Percentiles rank a stretch among this genome's conserved stretches.
These are phyloP conservation scores for Leccinum ponderosum DNA, from an alignment of 1,284 basidiomycete genomes.

Conservation along the genomic window DNA sequence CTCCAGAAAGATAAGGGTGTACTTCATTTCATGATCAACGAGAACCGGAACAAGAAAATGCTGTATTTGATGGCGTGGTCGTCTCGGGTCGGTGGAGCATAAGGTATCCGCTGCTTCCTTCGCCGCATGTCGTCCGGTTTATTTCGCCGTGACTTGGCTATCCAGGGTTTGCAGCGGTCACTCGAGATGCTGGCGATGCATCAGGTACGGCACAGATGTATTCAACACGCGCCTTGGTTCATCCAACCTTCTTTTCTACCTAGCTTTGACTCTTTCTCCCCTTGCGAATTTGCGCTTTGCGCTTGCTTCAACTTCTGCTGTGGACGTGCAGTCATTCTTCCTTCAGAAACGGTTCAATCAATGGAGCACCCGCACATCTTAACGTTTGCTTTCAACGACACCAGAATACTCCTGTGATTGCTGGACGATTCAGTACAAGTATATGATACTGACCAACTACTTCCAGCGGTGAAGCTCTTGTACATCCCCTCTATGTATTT, in stretches of 20 bases:
- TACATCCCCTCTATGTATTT: slow-evolving; percentile 50
- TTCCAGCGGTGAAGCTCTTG: slow-evolving; percentile 40
- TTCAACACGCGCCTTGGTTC: background rate
- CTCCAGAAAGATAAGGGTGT: slow-evolving; percentile 45
- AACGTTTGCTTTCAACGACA: slow-evolving; percentile 56
- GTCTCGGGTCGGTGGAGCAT: background rate
- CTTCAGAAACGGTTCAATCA: slow-evolving; percentile 51
- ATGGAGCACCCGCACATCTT: slow-evolving; percentile 50
- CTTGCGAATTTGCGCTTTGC: slow-evolving; percentile 55
- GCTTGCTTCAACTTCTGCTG: slow-evolving; percentile 41
- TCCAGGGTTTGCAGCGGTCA: slow-evolving; percentile 56
- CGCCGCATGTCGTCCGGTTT: background rate
- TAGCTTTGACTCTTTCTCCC: slow-evolving; percentile 59
- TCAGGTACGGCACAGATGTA: slow-evolving; percentile 35
- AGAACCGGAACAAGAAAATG: slow-evolving; percentile 38
- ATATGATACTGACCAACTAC: slow-evolving; percentile 53
- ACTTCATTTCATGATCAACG: slow-evolving; percentile 49
- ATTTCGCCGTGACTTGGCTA: background rate
- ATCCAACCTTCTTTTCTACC: slow-evolving; percentile 1
- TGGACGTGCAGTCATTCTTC: slow-evolving; percentile 42
- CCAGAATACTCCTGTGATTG: slow-evolving; percentile 58
- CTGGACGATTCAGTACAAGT: slow-evolving; percentile 57
- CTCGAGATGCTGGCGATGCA: slow-evolving; percentile 36
- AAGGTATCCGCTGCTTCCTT: background rate
- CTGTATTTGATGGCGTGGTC: slow-evolving; percentile 27